These are phyloP conservation scores for Globisporangium splendens DNA, from an alignment of 352 stramenopile species.

Conservation along the genomic window DNA sequence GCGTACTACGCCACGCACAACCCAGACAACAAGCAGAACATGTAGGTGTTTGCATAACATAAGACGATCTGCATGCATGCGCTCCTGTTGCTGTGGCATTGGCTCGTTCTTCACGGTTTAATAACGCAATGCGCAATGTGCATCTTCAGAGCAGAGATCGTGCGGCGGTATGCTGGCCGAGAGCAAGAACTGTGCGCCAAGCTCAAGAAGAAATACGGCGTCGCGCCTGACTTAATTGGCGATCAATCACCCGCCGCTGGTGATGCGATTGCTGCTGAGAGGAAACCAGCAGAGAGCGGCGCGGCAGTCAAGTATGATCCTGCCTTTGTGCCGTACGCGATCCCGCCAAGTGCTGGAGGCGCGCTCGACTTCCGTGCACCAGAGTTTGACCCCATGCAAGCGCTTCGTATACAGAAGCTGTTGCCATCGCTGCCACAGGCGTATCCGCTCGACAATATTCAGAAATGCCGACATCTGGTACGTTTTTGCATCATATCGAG, in stretches of 20 bases:
- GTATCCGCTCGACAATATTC: constrained; percentile 83
- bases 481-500: constrained; percentile 1
- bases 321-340: constrained; percentile 26
- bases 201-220: constrained; percentile 78
- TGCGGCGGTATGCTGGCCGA: constrained; percentile 58
- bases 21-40: constrained; percentile 72
- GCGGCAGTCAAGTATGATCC: constrained; percentile 25
- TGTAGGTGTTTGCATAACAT: constrained; percentile 30
- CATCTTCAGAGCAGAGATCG: constrained; percentile 54
- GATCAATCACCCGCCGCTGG: neutral
- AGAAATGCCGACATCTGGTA: constrained; percentile 80
- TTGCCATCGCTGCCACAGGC: constrained; percentile 20
- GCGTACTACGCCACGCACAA: constrained; percentile 78
- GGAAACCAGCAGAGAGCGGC: neutral
- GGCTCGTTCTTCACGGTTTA: neutral
- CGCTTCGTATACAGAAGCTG: constrained; percentile 19
- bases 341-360: constrained; percentile 11
- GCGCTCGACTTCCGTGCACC: constrained; percentile 48
- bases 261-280: neutral
- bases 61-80: neutral
- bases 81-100: too few relatives aligned
- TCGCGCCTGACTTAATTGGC: constrained; percentile 32
- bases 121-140: neutral
- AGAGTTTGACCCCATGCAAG: constrained; percentile 51
- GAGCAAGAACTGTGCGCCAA: constrained; percentile 64